Evolutionary conservation across 352 stramenopile genomes (phyloP), one percentile per base, ranked within the genome.

Genomic region (Aphanomyces invadans): DNA sequence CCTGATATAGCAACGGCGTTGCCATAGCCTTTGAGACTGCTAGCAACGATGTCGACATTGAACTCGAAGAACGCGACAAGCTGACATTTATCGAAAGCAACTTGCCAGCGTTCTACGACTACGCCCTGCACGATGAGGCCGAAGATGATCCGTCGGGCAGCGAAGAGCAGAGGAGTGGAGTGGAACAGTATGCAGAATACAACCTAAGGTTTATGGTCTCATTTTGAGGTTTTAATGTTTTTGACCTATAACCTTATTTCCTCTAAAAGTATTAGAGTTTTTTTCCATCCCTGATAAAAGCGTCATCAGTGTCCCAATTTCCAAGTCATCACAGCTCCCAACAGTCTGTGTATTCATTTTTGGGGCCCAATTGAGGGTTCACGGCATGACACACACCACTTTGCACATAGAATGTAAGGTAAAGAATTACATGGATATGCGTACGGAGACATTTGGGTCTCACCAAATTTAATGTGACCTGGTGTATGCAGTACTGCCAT

Each of bases 401-500:
- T 32, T 55, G 23, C 15, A 15, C 7, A 15, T 7, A 15, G 23
- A 55, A 55, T 15, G 48, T 15, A 33, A 32, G 23, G 5, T 55
- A 15, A 28, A 15, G 28, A 12, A 55, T 15, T 55, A 55, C 28
- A 33, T 55, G 23, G 48, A 55, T 28, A 5, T 15, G 5, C 23
- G 15, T 55, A 15, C 48, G 15, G 23, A 5, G 15, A 55, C 23
- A 15, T 55, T 55, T 55, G 28, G 28, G 7, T 15, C 7, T 55
- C 15, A 5, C 15, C 28, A 15, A 15, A 55, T 55, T 15, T 55
- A 55, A 15, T 7, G 48, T n/a, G 60, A 72, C 39, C 67, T 59
- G 0, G 67, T 52, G 21, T 72, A 72, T 42, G 67, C 29, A 19
- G 31, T 69, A 1, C 54, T n/a, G 17, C 2, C 53, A 5, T 52